phyloP scores from a whole-genome alignment of 176 grass and related monocot species.

The Metroxylon sagu region DNA sequence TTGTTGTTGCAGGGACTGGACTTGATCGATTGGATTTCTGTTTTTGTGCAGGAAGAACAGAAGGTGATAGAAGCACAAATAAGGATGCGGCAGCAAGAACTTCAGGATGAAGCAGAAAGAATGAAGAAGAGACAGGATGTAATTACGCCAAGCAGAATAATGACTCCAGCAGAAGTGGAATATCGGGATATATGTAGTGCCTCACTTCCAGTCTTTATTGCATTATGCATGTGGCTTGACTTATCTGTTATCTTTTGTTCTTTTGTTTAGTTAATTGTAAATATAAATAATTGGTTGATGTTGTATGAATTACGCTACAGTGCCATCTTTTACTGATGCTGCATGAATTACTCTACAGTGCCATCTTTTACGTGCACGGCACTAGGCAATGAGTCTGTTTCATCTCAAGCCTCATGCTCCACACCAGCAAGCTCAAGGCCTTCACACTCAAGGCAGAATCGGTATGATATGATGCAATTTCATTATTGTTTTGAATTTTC shows the following conservation, averaged over 20 bases:
- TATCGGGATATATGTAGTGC: conserved; percentile 78
- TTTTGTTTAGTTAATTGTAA: neutral
- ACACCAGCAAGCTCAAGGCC: conserved; percentile 40
- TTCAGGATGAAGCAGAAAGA: conserved; percentile 90
- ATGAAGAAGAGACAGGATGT: conserved; percentile 80
- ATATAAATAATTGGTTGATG: neutral
- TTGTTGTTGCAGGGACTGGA: too few species aligned
- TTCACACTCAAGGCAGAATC: conserved; percentile 64
- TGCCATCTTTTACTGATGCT: conserved; percentile 45
- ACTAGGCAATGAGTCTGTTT: conserved; percentile 60
- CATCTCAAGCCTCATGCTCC: conserved; percentile 84
- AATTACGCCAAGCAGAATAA: conserved; percentile 53
- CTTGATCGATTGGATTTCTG: conserved; percentile 7
- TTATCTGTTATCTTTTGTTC: neutral
- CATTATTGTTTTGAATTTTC: too few species aligned
- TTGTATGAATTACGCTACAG: conserved; percentile 25
- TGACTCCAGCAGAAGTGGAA: conserved; percentile 68
- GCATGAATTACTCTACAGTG: conserved; percentile 26
- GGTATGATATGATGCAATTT: conserved; percentile 29
- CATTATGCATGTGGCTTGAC: conserved; percentile 8
- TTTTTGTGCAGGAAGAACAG: conserved; percentile 69
- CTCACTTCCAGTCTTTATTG: conserved; percentile 48
- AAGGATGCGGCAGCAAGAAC: conserved; percentile 88
- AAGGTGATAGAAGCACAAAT: conserved; percentile 98
- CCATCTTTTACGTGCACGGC: conserved; percentile 59